Base-by-base conservation (phyloP, 2,329 filamentous ascomycete genomes). In the Aspergillus ochraceoroseus region DNA sequence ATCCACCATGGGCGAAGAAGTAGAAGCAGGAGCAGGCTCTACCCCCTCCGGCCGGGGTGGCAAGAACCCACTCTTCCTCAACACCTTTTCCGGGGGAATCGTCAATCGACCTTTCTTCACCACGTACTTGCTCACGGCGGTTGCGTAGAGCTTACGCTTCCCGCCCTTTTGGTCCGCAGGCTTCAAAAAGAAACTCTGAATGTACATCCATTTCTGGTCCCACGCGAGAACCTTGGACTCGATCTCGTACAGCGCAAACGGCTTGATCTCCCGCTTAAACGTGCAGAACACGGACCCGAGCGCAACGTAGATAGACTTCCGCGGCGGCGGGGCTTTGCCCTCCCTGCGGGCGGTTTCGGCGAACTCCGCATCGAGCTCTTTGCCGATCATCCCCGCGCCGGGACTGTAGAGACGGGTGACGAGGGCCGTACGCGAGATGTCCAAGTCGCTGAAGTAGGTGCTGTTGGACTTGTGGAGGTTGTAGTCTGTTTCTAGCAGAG, bases 371-470 rank as follows among this genome's bases (percentile, higher is more conserved):
- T 72, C 67, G 48, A 83, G 71, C 69, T 65, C 67, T 27, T 71
- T 66, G 56, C 71, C 67, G 27, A 80, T 65, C 18, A 68, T 61
- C 9, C 68, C 64, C 39, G 82, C 69, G 1, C 79, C 80, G 0
- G 75, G 73, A 13, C 74, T 75, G 38, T 83, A 70, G 2, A 89
- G 68, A 50, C 81, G 78, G 33, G 80, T 83, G 38, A 94, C 79
- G 6, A 92, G 77, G 49, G 94, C 85, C 0, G 85, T 85, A 41
- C 92, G 84, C 26, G 83, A 80, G 44, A 90, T 77, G 65, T 94
- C 88, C 51, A 94, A 79, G 64, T 94, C 87, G 51, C 80, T 72
- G 61, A 94, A 94, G 70, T 94, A 94, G 19, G 88, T 94, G 53
- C 77, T 80, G 69, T 88, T 87, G 47, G 81, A 82, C 62, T 89